These are phyloP conservation scores for Colletotrichum sp. DNA, from an alignment of 2,329 filamentous ascomycete genomes.

Conservation along the genomic window DNA sequence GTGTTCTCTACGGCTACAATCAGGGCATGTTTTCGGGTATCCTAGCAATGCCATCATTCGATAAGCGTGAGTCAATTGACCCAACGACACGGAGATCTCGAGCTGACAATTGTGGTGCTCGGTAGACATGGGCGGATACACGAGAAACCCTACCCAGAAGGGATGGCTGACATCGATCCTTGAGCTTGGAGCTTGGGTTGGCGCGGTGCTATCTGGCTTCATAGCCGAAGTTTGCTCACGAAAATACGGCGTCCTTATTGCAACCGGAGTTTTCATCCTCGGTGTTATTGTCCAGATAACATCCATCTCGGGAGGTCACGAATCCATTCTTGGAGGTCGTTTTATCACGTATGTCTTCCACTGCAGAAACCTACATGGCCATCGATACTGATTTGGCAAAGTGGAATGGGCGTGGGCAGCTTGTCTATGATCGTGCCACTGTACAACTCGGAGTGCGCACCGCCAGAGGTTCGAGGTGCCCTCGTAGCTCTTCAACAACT, in stretches of 20 bases:
- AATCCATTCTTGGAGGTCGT: conserved; percentile 71
- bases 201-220: conserved; percentile 72
- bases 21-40: conserved; percentile 74
- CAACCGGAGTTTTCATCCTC: conserved; percentile 70
- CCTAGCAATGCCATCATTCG: conserved; percentile 60
- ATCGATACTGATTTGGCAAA: conserved; percentile 17
- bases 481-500: conserved; percentile 55
- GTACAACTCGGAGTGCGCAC: conserved; percentile 52
- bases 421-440: conserved; percentile 71
- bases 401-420: conserved; percentile 71
- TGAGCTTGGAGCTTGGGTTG: conserved; percentile 80
- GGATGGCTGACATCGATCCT: conserved; percentile 72
- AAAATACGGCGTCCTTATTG: conserved; percentile 73
- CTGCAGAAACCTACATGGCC: rapidly evolving
- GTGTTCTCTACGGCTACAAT: conserved; percentile 73
- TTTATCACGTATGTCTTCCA: conserved; percentile 63
- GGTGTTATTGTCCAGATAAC: conserved; percentile 74
- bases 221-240: conserved; percentile 73
- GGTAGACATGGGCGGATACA: conserved; percentile 55
- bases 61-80: conserved; percentile 46
- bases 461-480: conserved; percentile 47
- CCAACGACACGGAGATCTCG: rapidly evolving
- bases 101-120: not conserved
- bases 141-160: conserved; percentile 40
- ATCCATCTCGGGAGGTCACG: conserved; percentile 59